Percentiles rank a stretch among this genome's conserved stretches.
Conservation (phyloP, 2,329 filamentous ascomycete species). For the Nemania diffusa region DNA sequence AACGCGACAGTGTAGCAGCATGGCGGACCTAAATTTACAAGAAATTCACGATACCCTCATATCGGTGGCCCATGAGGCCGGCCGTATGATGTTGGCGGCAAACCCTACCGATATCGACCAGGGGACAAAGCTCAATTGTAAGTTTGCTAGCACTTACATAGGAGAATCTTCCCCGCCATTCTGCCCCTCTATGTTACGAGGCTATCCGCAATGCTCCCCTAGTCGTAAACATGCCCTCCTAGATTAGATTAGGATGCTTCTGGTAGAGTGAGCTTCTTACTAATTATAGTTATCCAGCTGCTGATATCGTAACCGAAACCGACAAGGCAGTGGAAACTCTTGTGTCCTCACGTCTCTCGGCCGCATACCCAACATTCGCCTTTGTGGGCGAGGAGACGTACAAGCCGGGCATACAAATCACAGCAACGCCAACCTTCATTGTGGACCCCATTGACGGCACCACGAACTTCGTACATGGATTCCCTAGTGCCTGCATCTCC, state of each 20-base stretch:
- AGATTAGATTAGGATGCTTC: not conserved
- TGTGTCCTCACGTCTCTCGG: constrained; percentile 63
- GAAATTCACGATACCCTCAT: constrained; percentile 71
- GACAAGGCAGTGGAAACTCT: constrained; percentile 73
- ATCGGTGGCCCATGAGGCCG: constrained; percentile 70
- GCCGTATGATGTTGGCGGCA: constrained; percentile 70
- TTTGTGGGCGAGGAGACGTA: constrained; percentile 85
- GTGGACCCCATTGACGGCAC: constrained; percentile 86
- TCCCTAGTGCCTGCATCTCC: constrained; percentile 80
- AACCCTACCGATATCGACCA: constrained; percentile 67
- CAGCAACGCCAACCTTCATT: constrained; percentile 77
- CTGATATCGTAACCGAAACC: constrained; percentile 75
- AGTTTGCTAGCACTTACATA: constrained; percentile 29
- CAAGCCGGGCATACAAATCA: constrained; percentile 71
- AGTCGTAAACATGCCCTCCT: not conserved
- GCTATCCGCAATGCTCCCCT: not conserved
- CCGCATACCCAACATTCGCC: constrained; percentile 64
- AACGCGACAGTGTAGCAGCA: constrained; percentile 44
- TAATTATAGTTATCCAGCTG: constrained; percentile 56
- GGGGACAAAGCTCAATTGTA: constrained; percentile 74
- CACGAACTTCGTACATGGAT: constrained; percentile 82
- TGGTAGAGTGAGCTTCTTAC: not conserved
- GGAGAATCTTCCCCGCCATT: constrained; percentile 37
- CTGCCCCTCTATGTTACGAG: constrained; percentile 31
- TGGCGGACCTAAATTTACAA: constrained; percentile 68